Evolutionary conservation across 75 land plant genomes (phyloP), one percentile per base, ranked within the genome.

Genomic region (Selaginella moellendorffii): DNA sequence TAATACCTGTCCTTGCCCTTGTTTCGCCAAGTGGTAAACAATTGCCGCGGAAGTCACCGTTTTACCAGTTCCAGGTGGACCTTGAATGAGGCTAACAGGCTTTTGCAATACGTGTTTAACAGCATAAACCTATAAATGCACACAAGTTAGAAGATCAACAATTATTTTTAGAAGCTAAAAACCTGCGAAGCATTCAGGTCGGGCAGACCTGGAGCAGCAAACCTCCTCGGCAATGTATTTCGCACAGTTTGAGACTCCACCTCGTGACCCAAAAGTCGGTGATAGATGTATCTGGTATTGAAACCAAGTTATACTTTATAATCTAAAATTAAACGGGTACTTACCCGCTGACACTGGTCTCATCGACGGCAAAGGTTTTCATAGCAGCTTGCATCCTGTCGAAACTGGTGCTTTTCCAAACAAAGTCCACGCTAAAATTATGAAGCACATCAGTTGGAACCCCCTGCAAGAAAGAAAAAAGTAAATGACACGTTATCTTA

Each of bases 351-450:
- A 95, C 99, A 90, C 99, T 95, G 8, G 99, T 95, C 64, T 95
- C 99, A 75, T 95, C 99, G 27, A 95, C 99, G 66, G 96, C 99
- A 86, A 95, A 88, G 20, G 80, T 90, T 64, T 95, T 95, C 99
- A 95, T 95, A 5, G 99, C 88, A 19, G 78, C 80, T 66, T 95
- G 99, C 99, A 90, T 89, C 53, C 99, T 68, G 63, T 95, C 99
- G 78, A 95, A 95, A 68, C 99, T 95, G 14, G 99, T 95, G 70
- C 99, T 95, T 69, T 95, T 95, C 99, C 99, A 95, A 20, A 95
- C 99, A 81, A 95, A 95, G 64, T 95, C 99, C 52, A 95, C 99
- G 66, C 90, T 95, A 67, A 86, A 90, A n/a, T 86, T 93, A 76
- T 95, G 99, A 52, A 73, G 76, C n/a, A 90, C 82, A 81, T 95